Evolutionary conservation across 305 asterid genomes (phyloP).

Genomic region (Solanum hybrid): DNA sequence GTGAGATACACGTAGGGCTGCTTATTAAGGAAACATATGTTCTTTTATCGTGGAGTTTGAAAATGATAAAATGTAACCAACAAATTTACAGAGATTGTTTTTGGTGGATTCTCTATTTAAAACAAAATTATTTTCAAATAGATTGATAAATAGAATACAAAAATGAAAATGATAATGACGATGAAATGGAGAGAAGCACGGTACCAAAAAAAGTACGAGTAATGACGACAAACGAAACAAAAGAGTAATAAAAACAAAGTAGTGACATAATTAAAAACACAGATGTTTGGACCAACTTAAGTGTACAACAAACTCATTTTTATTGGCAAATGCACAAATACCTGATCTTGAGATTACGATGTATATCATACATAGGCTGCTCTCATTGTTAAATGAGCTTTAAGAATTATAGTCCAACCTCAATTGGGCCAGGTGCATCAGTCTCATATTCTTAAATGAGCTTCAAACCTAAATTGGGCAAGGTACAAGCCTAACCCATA

Average conservation of each 20-base stretch:
- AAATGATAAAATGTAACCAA: no score
- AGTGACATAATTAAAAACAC: neutral
- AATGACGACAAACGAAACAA: neutral
- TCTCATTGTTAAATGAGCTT: neutral
- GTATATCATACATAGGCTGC: neutral
- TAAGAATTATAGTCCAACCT: neutral
- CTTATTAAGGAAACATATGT: neutral
- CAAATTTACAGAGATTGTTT: no score
- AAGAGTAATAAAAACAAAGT: neutral
- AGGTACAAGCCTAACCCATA: neutral
- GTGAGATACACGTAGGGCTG: neutral
- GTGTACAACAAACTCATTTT: neutral
- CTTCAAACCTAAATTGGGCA: neutral
- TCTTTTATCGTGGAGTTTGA: neutral
- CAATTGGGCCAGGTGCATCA: neutral
- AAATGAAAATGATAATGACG: accelerated
- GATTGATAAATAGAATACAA: neutral
- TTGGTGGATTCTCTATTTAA: accelerated
- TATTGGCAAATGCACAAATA: neutral
- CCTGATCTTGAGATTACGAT: neutral
- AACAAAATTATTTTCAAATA: accelerated
- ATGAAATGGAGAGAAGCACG: neutral
- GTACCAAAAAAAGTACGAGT: neutral
- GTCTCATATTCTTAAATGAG: neutral
- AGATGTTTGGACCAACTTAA: neutral